Conservation (phyloP, 148 eudicot genomes). For the Salicornia ramosissima region DNA sequence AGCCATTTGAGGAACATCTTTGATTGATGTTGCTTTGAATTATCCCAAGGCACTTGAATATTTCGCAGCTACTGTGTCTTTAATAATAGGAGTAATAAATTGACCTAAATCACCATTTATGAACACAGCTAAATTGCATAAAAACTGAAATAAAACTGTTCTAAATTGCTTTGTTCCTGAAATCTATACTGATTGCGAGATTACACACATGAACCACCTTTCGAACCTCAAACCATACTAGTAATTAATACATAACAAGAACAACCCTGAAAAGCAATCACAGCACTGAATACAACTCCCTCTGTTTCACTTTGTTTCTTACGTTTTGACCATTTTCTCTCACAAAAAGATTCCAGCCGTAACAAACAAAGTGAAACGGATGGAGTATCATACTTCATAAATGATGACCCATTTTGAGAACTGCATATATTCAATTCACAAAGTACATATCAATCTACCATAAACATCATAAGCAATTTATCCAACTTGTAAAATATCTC, state of each 20-base stretch:
- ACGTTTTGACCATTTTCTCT: too few relatives aligned
- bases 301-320: too few relatives aligned
- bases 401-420: conserved; percentile 10
- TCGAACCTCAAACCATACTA: background rate
- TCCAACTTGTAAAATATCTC: background rate
- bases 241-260: background rate
- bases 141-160: background rate
- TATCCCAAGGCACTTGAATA: too few relatives aligned
- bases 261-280: background rate
- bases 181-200: background rate
- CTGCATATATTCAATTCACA: background rate
- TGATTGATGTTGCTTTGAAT: background rate
- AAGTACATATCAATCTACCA: background rate
- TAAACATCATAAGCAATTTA: background rate
- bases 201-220: conserved; percentile 2
- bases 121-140: too few relatives aligned
- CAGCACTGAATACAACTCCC: background rate
- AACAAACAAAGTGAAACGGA: too few relatives aligned
- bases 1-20: background rate
- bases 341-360: too few relatives aligned
- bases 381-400: background rate
- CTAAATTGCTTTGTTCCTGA: background rate
- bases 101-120: too few relatives aligned
- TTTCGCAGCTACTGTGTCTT: background rate
- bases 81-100: background rate